Evolutionary conservation across 495 filamentous ascomycete genomes (phyloP).

Genomic region (Podospora tetraspora): DNA sequence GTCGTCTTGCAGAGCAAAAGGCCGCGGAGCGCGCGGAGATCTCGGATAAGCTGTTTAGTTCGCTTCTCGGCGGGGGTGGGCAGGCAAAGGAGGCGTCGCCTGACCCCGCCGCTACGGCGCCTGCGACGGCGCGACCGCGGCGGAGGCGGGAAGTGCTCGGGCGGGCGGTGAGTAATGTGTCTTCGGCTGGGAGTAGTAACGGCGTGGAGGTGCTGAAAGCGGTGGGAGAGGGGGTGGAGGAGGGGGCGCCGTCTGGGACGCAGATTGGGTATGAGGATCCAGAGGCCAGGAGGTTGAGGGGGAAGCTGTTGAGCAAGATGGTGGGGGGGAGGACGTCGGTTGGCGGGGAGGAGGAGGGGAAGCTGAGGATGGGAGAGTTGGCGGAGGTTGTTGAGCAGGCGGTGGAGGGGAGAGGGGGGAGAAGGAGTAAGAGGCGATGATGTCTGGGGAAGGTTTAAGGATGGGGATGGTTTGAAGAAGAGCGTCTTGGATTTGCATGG

Average conservation of each 20-base stretch:
- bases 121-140: conserved; percentile 9
- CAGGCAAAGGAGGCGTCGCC: not conserved
- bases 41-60: conserved; percentile 26
- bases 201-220: conserved; percentile 1
- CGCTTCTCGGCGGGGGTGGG: conserved; percentile 6
- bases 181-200: conserved; percentile 30
- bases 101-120: not conserved
- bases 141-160: conserved; percentile 45
- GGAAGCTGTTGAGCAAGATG: conserved; percentile 20
- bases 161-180: conserved; percentile 47
- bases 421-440: not conserved
- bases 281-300: conserved; percentile 29
- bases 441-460: not conserved
- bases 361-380: conserved; percentile 28
- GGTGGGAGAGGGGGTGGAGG: conserved; percentile 9
- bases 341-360: conserved; percentile 20
- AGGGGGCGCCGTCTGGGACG: conserved; percentile 31
- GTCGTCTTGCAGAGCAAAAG: conserved; percentile 15
- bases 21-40: conserved; percentile 26
- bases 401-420: not conserved
- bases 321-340: conserved; percentile 2
- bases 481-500: not conserved
- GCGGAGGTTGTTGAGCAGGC: conserved; percentile 10
- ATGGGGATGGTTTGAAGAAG: too few relatives aligned
- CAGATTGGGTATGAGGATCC: conserved; percentile 47